A percentile compares a stretch with the other conserved stretches of the same genome.
Conservation (phyloP, 352 stramenopile species). For the Phytophthora pisi region DNA sequence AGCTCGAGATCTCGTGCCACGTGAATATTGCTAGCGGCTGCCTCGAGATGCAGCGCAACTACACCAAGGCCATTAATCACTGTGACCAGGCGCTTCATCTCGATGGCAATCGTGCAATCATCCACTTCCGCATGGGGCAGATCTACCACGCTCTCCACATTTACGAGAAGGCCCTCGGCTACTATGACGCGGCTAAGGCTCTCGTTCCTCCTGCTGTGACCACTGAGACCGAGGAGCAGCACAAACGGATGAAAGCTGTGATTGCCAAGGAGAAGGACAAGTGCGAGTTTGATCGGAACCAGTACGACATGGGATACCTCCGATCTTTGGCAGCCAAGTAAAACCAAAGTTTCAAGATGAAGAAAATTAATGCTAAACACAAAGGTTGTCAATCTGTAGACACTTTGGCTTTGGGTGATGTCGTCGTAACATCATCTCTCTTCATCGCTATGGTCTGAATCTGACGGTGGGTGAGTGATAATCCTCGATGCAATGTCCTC, state of each 20-base stretch:
- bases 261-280: conserved; percentile 63
- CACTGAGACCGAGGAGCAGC: conserved; percentile 8
- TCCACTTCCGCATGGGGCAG: conserved; percentile 60
- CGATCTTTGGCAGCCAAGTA: conserved; percentile 33
- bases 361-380: conserved; percentile 6
- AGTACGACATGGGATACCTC: conserved; percentile 65
- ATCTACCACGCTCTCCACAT: conserved; percentile 51
- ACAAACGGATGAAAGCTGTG: conserved; percentile 19
- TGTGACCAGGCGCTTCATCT: conserved; percentile 51
- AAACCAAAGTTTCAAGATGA: conserved; percentile 3
- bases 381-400: conserved; percentile 6
- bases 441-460: conserved; percentile 17
- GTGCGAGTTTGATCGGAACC: conserved; percentile 63
- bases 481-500: conserved; percentile 53
- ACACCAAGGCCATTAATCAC: conserved; percentile 37
- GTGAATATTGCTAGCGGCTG: conserved; percentile 68
- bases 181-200: conserved; percentile 28
- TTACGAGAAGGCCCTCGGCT: conserved; percentile 55
- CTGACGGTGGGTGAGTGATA: conserved; percentile 46
- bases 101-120: conserved; percentile 38
- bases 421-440: conserved; percentile 4
- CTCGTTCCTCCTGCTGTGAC: conserved; percentile 7
- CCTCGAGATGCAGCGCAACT: conserved; percentile 71
- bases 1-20: conserved; percentile 59
- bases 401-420: background rate